Conservation (phyloP, 768 basidiomycete species). For the Rubroboletus satanas region DNA sequence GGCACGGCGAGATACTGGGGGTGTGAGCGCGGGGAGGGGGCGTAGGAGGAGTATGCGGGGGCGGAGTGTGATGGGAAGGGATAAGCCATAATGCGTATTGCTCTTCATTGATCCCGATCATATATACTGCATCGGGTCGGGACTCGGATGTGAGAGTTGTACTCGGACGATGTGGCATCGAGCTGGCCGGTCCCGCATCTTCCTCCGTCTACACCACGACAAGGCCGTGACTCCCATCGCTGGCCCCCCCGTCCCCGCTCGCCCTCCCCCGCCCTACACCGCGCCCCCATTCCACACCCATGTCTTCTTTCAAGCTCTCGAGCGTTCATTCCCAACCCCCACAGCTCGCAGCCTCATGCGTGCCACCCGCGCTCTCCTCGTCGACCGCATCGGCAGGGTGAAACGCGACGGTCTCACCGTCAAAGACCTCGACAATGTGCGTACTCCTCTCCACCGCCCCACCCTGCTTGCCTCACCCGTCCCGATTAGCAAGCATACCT, state of each 20-base stretch:
- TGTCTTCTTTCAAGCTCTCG: constrained; percentile 65
- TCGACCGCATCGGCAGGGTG: constrained; percentile 71
- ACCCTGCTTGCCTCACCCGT: background rate
- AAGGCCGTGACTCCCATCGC: background rate
- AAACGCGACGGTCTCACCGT: constrained; percentile 64
- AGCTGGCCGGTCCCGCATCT: constrained; percentile 7
- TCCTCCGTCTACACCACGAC: constrained; percentile 18
- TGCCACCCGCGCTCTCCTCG: constrained; percentile 74
- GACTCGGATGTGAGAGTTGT: background rate
- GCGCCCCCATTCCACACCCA: constrained; percentile 84
- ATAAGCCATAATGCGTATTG: constrained; percentile 14
- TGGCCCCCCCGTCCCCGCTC: constrained; percentile 16
- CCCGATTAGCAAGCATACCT: constrained; percentile 82
- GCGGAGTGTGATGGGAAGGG: constrained; percentile 19
- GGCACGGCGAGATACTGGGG: constrained; percentile 9
- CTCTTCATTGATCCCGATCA: background rate
- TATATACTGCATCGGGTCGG: constrained; percentile 17
- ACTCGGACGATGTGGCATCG: background rate
- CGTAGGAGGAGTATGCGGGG: background rate
- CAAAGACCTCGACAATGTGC: constrained; percentile 81
- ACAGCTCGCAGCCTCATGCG: constrained; percentile 80
- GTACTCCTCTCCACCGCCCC: constrained; percentile 18
- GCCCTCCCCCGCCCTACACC: constrained; percentile 39
- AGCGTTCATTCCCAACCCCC: constrained; percentile 68
- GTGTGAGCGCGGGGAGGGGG: background rate